These are phyloP conservation scores for Hypoxylon sp. DNA, from an alignment of 2,329 filamentous ascomycete genomes.

Conservation along the genomic window DNA sequence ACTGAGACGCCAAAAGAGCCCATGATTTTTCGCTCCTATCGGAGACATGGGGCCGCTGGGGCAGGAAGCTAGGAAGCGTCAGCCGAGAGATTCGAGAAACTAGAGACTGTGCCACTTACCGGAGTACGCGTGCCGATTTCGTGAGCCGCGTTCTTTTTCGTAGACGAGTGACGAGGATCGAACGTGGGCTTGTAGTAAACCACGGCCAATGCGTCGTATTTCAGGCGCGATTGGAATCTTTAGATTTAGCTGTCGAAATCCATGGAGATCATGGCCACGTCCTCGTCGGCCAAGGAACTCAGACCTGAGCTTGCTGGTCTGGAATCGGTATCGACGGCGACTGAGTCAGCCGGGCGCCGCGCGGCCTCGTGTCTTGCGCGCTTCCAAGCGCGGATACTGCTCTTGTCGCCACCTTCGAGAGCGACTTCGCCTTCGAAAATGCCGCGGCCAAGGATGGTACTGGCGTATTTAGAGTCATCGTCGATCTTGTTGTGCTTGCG, in stretches of 20 bases:
- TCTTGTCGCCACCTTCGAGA: slow-evolving; percentile 78
- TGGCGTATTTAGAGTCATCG: slow-evolving; percentile 85
- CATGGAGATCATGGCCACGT: slow-evolving; percentile 52
- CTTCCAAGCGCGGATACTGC: slow-evolving; percentile 73
- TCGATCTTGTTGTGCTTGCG: slow-evolving; percentile 92
- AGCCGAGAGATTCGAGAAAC: neutral
- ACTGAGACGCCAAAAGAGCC: neutral
- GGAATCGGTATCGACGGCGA: slow-evolving; percentile 47
- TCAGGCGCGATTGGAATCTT: neutral
- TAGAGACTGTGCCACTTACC: neutral
- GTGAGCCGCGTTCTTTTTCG: neutral
- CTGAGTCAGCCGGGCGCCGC: slow-evolving; percentile 40
- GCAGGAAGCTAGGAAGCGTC: neutral
- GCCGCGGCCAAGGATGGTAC: slow-evolving; percentile 80
- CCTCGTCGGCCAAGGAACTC: slow-evolving; percentile 62
- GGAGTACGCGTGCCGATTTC: neutral
- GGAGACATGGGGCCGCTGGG: neutral
- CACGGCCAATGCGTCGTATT: neutral
- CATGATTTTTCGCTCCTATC: neutral
- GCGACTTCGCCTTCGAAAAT: slow-evolving; percentile 75
- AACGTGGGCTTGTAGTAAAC: neutral
- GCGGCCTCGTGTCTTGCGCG: slow-evolving; percentile 50
- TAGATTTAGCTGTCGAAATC: slow-evolving; percentile 11
- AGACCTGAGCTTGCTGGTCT: slow-evolving; percentile 62
- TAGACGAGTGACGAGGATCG: neutral